Base-by-base conservation (phyloP, 257 asterid species). In the Nemophila menziesii region DNA sequence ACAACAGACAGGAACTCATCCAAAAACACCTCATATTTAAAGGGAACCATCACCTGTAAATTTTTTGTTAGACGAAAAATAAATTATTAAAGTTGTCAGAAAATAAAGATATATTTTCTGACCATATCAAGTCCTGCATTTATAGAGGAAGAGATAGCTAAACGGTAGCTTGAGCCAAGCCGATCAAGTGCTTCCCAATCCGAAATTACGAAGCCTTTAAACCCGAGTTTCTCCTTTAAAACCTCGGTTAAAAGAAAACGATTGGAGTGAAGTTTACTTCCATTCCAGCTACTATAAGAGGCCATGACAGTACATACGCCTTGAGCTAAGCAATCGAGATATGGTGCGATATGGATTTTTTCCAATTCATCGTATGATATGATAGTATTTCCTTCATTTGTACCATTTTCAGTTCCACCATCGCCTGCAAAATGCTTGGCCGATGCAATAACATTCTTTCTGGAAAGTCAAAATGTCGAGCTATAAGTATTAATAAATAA, bases 21-120 rank as follows among this genome's bases (percentile, higher is more conserved):
- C 77, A 84, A 56, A 61, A 80, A 84, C 58, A 89, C 54, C 58
- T 89, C 92, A 57, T 61, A 84, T 67, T 94, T 70, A 50, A 78
- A 80, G 54, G 98, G 98, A 49, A 89, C 93, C 98, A 89, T 89
- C 39, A 89, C 98, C 98, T 89, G 78, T 62, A 68, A 63, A 67
- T 39, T 48, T 42, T 37, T 49, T 43, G 54, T 13, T 48, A 48
- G 20, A 26, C 43, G 40, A n/a, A n/a, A n/a, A n/a, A n/a, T n/a
- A n/a, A n/a, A n/a, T 21, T 39, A 33, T 20, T 0, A 18, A 18
- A 21, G 13, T 6, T 4, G 4, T 44, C 11, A 48, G 41, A 43
- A 22, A 49, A 46, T 51, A 29, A 10, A 52, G 29, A 26, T 45
- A 49, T 11, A 36, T 22, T 43, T 21, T 23, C 49, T 26, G 38